These are phyloP conservation scores for Rhizopus sp. DNA, from an alignment of 371 early-diverging fungal species.

Conservation along the genomic window DNA sequence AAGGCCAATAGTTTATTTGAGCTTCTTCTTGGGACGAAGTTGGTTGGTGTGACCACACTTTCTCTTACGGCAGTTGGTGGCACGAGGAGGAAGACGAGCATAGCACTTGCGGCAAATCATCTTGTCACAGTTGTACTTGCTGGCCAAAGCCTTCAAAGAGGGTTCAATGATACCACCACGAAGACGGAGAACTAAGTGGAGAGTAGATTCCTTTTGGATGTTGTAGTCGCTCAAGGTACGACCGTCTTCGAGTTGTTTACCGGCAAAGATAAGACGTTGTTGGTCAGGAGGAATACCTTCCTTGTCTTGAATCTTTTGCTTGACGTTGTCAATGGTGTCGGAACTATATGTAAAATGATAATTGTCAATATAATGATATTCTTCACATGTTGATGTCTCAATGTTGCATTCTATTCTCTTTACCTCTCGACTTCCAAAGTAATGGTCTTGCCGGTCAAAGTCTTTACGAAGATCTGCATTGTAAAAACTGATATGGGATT, in stretches of 20 bases:
- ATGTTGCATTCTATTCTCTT: constrained; percentile 55
- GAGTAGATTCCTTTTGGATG: constrained; percentile 97
- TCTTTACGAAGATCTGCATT: constrained; percentile 84
- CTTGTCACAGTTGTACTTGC: constrained; percentile 99
- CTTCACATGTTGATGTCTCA: constrained; percentile 76
- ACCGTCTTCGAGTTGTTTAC: constrained; percentile 99
- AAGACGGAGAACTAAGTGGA: constrained; percentile 98
- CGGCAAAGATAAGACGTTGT: constrained; percentile 99
- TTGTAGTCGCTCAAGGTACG: constrained; percentile 88
- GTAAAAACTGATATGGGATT: constrained; percentile 18
- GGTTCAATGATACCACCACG: constrained; percentile 98
- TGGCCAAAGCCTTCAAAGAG: constrained; percentile 95
- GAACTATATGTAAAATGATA: constrained; percentile 64
- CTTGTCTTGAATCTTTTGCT: constrained; percentile 98
- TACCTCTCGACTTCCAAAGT: constrained; percentile 95
- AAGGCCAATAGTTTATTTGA: constrained; percentile 38
- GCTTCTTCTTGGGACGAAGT: constrained; percentile 98
- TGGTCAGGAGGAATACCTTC: constrained; percentile 98
- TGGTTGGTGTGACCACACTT: constrained; percentile 99
- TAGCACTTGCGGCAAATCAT: constrained; percentile 99
- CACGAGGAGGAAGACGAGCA: constrained; percentile 99
- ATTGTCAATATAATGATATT: constrained; percentile 62
- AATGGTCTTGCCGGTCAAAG: constrained; percentile 85
- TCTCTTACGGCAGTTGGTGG: constrained; percentile 99
- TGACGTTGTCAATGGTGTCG: constrained; percentile 97